Evolutionary conservation across 192 early-diverging fungal genomes (phyloP).

Genomic region (Coemansia sp.): DNA sequence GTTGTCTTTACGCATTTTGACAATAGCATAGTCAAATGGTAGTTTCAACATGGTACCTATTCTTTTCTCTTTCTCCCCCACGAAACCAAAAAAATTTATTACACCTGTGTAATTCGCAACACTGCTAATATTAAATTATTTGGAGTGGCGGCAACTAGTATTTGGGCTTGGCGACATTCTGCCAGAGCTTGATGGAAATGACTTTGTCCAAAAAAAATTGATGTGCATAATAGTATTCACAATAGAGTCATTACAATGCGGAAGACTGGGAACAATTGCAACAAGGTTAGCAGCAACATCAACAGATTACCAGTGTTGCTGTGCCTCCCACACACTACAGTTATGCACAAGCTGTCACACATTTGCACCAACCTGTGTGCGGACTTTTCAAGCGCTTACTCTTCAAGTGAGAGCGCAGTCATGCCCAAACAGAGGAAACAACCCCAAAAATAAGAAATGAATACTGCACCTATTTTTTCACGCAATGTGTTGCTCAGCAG

Average conservation of each 20-base stretch:
- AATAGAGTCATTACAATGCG: constrained; percentile 29
- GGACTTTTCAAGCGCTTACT: background rate
- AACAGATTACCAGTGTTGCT: constrained; percentile 47
- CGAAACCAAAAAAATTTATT: no score
- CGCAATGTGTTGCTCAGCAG: constrained; percentile 33
- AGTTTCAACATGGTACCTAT: no score
- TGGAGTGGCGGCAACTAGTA: constrained; percentile 14
- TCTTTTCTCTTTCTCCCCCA: no score
- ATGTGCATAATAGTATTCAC: constrained; percentile 44
- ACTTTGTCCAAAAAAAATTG: constrained; percentile 33
- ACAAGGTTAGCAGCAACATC: constrained; percentile 49
- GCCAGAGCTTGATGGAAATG: constrained; percentile 34
- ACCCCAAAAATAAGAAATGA: background rate
- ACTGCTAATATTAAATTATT: background rate
- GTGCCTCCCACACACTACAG: constrained; percentile 16
- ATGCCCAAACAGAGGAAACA: background rate
- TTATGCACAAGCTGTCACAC: constrained; percentile 36
- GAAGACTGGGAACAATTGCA: constrained; percentile 42
- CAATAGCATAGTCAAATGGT: no score
- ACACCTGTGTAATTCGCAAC: no score
- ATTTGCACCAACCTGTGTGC: background rate
- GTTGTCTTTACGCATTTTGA: no score
- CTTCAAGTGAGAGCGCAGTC: background rate
- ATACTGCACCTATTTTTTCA: constrained; percentile 8
- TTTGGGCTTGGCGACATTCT: constrained; percentile 30